These are phyloP conservation scores for Lactarius trivialis DNA, from an alignment of 768 basidiomycete genomes.

Conservation along the genomic window DNA sequence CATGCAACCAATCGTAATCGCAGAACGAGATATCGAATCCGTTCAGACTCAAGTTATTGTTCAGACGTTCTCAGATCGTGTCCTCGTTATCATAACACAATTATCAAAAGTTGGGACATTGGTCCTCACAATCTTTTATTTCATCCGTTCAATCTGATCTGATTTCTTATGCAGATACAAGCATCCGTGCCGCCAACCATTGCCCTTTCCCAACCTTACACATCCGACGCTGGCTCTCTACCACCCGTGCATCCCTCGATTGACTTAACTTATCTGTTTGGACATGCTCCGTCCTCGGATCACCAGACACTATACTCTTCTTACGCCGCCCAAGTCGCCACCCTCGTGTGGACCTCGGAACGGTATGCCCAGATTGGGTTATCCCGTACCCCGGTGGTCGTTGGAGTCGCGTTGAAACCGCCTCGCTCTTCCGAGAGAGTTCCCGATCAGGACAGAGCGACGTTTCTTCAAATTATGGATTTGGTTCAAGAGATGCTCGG, in stretches of 20 bases:
- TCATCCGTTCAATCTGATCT: constrained; percentile 14
- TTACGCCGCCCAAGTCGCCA: constrained; percentile 83
- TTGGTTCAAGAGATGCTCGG: constrained; percentile 33
- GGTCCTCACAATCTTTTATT: constrained; percentile 37
- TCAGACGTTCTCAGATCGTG: constrained; percentile 73
- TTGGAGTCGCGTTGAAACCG: constrained; percentile 34
- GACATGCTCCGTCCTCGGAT: constrained; percentile 62
- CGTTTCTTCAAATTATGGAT: constrained; percentile 40
- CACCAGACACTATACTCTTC: constrained; percentile 67
- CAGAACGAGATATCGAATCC: constrained; percentile 47
- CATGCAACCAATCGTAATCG: constrained; percentile 42
- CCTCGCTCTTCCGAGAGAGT: constrained; percentile 70
- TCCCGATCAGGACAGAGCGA: constrained; percentile 35
- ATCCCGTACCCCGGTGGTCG: constrained; percentile 14
- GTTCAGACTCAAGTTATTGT: constrained; percentile 66
- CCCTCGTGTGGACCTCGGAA: constrained; percentile 65
- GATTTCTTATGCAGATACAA: constrained; percentile 56
- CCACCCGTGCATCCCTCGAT: constrained; percentile 67
- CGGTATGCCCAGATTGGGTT: constrained; percentile 31
- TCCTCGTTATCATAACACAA: constrained; percentile 85
- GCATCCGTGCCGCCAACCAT: constrained; percentile 62
- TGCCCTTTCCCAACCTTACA: constrained; percentile 38
- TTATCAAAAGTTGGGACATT: constrained; percentile 84
- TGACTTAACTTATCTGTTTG: constrained; percentile 71
- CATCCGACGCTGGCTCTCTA: constrained; percentile 35